Evolutionary conservation across 2,329 filamentous ascomycete genomes (phyloP).

Genomic region (Neofusicoccum umdonicola): DNA sequence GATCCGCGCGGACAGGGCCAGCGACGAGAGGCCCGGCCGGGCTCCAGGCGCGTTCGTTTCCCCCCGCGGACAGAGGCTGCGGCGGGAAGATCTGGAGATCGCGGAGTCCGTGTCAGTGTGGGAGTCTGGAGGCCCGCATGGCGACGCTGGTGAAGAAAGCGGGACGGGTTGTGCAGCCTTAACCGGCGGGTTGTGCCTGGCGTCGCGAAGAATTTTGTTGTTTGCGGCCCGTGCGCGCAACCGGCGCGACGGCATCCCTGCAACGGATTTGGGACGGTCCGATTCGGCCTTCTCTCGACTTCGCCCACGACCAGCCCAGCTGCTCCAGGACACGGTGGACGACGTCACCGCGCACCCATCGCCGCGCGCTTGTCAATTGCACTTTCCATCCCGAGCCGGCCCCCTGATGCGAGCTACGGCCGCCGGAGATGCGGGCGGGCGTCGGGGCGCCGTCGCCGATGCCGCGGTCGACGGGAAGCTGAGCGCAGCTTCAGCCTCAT

Average conservation of each 20-base stretch:
- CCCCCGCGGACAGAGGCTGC: background rate
- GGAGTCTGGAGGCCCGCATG: slow-evolving; percentile 14
- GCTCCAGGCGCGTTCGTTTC: background rate
- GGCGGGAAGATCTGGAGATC: slow-evolving; percentile 3
- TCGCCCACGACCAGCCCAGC: background rate
- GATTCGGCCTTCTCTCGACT: slow-evolving; percentile 3
- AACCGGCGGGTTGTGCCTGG: background rate
- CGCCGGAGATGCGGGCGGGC: background rate
- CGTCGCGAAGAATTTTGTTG: slow-evolving; percentile 13
- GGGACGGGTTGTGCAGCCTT: background rate
- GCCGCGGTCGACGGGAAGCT: slow-evolving; percentile 11
- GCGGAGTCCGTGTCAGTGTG: background rate
- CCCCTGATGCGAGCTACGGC: background rate
- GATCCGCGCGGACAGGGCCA: background rate
- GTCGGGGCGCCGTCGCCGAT: background rate
- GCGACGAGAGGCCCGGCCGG: background rate
- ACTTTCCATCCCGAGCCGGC: background rate
- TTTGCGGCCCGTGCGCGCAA: background rate
- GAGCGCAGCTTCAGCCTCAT: background rate
- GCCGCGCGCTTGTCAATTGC: background rate
- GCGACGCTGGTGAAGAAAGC: background rate
- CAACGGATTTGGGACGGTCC: background rate
- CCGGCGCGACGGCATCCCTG: background rate
- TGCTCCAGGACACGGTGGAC: background rate
- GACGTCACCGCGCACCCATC: background rate